A percentile compares a stretch with the other conserved stretches of the same genome.
phyloP scores from a whole-genome alignment of 352 stramenopile species.

The Pythium plurisporium region DNA sequence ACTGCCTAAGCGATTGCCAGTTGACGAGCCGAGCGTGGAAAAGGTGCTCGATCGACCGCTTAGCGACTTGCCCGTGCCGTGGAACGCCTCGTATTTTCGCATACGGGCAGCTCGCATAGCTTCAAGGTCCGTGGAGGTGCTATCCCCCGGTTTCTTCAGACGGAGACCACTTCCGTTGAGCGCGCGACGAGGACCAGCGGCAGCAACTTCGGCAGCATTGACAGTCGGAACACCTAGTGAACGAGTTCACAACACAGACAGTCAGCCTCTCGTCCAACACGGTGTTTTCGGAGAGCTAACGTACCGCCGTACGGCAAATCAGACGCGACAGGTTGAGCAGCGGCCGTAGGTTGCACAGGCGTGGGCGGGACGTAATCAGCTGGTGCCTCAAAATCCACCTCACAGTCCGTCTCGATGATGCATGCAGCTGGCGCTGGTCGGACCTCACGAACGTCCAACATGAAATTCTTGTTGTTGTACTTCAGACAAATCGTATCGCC shows the following conservation, averaged over 20 bases:
- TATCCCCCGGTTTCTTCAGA: constrained; percentile 51
- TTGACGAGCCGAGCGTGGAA: constrained; percentile 26
- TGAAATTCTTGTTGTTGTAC: constrained; percentile 99
- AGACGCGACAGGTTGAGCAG: constrained; percentile 31
- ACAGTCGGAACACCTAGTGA: constrained; percentile 58
- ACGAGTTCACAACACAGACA: constrained; percentile 1
- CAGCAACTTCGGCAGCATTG: constrained; percentile 39
- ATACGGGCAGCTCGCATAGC: constrained; percentile 68
- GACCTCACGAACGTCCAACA: constrained; percentile 97
- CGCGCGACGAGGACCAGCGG: constrained; percentile 30
- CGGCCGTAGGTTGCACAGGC: constrained; percentile 18
- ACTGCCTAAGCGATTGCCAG: constrained; percentile 3
- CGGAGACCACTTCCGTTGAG: constrained; percentile 54
- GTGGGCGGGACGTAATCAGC: constrained; percentile 69
- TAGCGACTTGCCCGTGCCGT: constrained; percentile 72
- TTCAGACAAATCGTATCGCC: constrained; percentile 98
- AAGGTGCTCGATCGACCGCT: constrained; percentile 39
- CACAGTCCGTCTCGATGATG: constrained; percentile 99
- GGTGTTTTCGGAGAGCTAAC: background rate
- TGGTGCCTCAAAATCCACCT: constrained; percentile 99
- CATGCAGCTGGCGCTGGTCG: constrained; percentile 93
- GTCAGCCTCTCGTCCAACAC: background rate
- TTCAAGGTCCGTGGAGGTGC: constrained; percentile 50
- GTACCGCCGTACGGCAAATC: constrained; percentile 62
- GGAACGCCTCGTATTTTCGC: constrained; percentile 80